phyloP scores from a whole-genome alignment of 495 filamentous ascomycete species.

The Neurospora pannonica region DNA sequence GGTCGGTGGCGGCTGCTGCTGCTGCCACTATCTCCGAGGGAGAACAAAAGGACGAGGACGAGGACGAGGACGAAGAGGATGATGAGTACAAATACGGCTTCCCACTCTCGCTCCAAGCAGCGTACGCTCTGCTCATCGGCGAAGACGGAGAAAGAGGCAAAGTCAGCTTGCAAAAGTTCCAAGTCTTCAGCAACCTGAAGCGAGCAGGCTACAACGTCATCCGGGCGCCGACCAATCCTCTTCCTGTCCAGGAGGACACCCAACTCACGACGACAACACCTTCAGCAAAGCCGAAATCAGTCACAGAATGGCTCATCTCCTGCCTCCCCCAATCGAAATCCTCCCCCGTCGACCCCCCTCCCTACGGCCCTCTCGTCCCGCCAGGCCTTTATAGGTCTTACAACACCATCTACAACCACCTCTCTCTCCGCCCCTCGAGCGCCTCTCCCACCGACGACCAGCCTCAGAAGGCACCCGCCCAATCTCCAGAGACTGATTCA shows the following conservation, averaged over 20 bases:
- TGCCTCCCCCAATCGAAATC: conserved; percentile 15
- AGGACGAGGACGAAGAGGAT: conserved; percentile 14
- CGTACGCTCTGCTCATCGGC: conserved; percentile 72
- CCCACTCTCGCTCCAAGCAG: conserved; percentile 82
- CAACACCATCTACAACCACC: conserved; percentile 60
- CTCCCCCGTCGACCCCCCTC: conserved; percentile 1
- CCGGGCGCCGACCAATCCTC: conserved; percentile 44
- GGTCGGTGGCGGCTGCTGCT: neutral
- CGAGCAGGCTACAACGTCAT: conserved; percentile 73
- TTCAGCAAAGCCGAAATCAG: conserved; percentile 2
- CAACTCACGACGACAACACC: neutral
- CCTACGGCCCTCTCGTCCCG: conserved; percentile 60
- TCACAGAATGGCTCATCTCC: conserved; percentile 37
- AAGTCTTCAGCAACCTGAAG: conserved; percentile 76
- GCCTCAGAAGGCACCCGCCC: conserved; percentile 2
- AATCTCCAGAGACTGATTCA: conserved; percentile 7
- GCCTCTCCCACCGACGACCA: conserved; percentile 40
- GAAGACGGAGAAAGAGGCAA: conserved; percentile 49
- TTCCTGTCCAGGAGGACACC: neutral
- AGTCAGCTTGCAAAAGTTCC: conserved; percentile 66
- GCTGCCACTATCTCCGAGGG: conserved; percentile 5
- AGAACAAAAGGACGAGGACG: conserved; percentile 14
- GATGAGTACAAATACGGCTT: conserved; percentile 52
- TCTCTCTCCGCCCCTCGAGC: conserved; percentile 64
- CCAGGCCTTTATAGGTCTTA: conserved; percentile 76